These are phyloP conservation scores for Ceratocystis cubensis DNA, from an alignment of 2,329 filamentous ascomycete genomes.

Conservation along the genomic window DNA sequence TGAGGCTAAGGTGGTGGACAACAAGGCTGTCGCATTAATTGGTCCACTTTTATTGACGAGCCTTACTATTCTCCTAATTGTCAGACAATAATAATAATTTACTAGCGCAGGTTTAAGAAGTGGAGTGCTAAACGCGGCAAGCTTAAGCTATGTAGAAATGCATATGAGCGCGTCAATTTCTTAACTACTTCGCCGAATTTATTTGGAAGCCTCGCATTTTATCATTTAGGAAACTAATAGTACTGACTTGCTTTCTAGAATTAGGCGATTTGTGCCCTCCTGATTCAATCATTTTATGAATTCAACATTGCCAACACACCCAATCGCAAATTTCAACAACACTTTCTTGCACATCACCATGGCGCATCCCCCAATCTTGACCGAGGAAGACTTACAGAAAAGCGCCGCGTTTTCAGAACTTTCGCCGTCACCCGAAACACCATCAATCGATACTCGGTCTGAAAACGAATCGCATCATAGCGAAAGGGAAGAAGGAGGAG, in stretches of 20 bases:
- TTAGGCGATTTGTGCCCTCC: no score
- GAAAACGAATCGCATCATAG: no score
- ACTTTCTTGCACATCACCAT: background rate
- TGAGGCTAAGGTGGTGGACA: background rate
- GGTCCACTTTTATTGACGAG: background rate
- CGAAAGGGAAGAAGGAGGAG: no score
- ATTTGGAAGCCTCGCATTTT: no score
- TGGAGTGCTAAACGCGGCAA: no score
- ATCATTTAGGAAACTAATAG: no score
- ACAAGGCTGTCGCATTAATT: background rate
- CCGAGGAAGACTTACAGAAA: conserved; percentile 46
- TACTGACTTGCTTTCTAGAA: no score
- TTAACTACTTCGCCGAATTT: background rate
- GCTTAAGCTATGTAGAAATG: no score
- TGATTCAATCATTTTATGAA: background rate
- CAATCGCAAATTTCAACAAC: background rate
- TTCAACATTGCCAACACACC: background rate
- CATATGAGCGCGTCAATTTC: background rate
- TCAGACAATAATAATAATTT: no score
- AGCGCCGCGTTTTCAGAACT: conserved; percentile 38
- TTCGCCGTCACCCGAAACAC: conserved; percentile 29
- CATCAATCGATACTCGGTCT: background rate
- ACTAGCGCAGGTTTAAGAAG: no score
- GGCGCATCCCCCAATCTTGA: conserved; percentile 24
- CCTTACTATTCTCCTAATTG: background rate